Evolutionary conservation across 2,329 filamentous ascomycete genomes (phyloP), one percentile per base, ranked within the genome.

Genomic region (Xylaria multiplex): DNA sequence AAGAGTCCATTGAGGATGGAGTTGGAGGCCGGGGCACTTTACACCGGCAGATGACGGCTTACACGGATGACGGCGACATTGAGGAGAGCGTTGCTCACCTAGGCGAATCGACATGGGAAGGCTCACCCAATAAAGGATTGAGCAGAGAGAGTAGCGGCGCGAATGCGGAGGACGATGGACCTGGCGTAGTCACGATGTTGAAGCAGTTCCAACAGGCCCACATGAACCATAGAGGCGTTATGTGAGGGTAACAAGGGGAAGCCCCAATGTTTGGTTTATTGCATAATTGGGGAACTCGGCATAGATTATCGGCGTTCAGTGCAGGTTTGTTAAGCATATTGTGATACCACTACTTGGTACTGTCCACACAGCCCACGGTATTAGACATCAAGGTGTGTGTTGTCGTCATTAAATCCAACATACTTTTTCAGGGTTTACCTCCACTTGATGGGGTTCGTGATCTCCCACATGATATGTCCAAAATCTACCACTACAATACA

Each of bases 21-120:
- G 81, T 80, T 1, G 77, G 74, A 2, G 75, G 76, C 19, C 76
- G 79, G 32, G 79, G 77, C 64, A 80, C 73, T 53, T 77, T 77
- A 27, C 77, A 79, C 9, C 71, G 72, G 59, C 76, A 78, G 59
- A 77, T 72, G 35, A 77, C 75, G 50, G 80, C 77, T 69, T 87
- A 87, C 56, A 88, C 86, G 62, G 88, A 89, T 59, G 80, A 91
- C 13, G 88, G 86, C 2, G 87, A 88, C 35, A 71, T 86, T 69
- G 87, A 87, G 74, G 83, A 84, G 49, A 82, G 80, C 24, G 81
- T 81, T 1, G 83, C 80, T 0, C 81, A 78, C 0, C 82, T 86
- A 73, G 90, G 81, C 63, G 87, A 85, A 79, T 88, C 86, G 3
- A 83, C 82, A 8, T 88, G 86, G 86, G 85, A 88, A 74, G 86